Base-by-base conservation (phyloP, 345 rosid species). In the Eucalyptus marginata region DNA sequence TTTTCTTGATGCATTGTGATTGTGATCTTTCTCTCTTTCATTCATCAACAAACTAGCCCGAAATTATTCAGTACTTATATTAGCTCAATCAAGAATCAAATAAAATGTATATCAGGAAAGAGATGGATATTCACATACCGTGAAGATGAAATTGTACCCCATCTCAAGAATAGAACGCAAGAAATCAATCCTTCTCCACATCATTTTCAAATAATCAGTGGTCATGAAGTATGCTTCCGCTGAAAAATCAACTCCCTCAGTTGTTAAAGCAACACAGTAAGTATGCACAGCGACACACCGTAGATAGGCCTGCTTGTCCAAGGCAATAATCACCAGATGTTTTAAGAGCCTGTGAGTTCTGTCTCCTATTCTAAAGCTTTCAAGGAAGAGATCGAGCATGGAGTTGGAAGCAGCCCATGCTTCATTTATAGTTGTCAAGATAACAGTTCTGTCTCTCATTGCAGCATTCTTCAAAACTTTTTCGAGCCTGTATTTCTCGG, bases 121-220 rank as follows among this genome's bases (percentile, higher is more conserved):
- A 64, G 49, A 29, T 56, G 31, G 22, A 79, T 59, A 50, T 25
- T 47, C 31, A 68, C 86, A 89, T 95, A 97, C 99, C 93, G 99
- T 96, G 95, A 96, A 97, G 86, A 97, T 92, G 49, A 97, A 97
- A 89, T 91, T 93, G 91, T 96, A 97, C 14, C 99, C 99, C 96
- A 95, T 46, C 89, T 96, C 97, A 90, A 97, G 99, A 89, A 97
- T 95, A 84, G 95, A 81, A 7, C 93, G 93, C 68, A 97, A 89
- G 90, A 97, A 96, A 66, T 95, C 96, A 85, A 97, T 95, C 89
- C 99, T 93, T 90, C 94, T 95, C 99, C 99, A 97, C 99, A 96
- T 96, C 99, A 96, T 95, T 91, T 93, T 93, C 94, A 97, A 92
- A 92, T 97, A 97, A 49, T 91, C 89, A 36, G 91, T 90, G 31